Percentiles rank a stretch among this genome's conserved stretches.
Evolutionary conservation across 352 stramenopile species (phyloP).

Genomic region (Blastocystis sp.): DNA sequence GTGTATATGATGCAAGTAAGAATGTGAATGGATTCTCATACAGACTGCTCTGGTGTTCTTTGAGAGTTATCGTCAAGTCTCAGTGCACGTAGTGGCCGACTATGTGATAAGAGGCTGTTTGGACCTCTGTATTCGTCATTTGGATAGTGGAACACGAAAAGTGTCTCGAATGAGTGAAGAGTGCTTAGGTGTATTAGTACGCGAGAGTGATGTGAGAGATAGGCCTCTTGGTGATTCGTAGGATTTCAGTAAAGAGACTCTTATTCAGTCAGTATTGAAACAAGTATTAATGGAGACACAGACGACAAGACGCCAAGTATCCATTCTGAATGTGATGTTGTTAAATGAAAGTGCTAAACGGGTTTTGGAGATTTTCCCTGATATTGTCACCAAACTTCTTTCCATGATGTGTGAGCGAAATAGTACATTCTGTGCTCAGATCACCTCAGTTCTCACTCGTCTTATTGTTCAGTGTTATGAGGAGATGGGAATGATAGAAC

Average conservation of each 20-base stretch:
- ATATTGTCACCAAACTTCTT: neutral
- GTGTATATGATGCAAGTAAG: slow-evolving; percentile 9
- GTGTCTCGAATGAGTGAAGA: slow-evolving; percentile 18
- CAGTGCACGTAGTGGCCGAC: neutral
- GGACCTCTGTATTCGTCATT: neutral
- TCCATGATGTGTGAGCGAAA: slow-evolving; percentile 26
- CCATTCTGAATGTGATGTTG: slow-evolving; percentile 11
- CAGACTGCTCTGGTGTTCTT: neutral
- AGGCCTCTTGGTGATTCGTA: neutral
- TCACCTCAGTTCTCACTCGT: slow-evolving; percentile 6
- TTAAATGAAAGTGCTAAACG: neutral
- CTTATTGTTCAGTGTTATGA: neutral
- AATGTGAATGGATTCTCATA: neutral
- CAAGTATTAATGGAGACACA: neutral
- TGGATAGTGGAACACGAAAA: slow-evolving; percentile 19
- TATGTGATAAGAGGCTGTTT: neutral
- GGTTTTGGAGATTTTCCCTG: neutral
- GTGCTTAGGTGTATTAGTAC: neutral
- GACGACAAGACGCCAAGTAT: neutral
- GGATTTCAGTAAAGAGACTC: neutral
- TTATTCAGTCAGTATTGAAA: neutral
- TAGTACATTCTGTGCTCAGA: slow-evolving; percentile 37
- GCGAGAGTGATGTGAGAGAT: neutral
- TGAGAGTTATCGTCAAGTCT: neutral
- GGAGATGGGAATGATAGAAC: neutral